These are phyloP conservation scores for Stellera chamaejasme DNA, from an alignment of 345 rosid genomes.

Conservation along the genomic window DNA sequence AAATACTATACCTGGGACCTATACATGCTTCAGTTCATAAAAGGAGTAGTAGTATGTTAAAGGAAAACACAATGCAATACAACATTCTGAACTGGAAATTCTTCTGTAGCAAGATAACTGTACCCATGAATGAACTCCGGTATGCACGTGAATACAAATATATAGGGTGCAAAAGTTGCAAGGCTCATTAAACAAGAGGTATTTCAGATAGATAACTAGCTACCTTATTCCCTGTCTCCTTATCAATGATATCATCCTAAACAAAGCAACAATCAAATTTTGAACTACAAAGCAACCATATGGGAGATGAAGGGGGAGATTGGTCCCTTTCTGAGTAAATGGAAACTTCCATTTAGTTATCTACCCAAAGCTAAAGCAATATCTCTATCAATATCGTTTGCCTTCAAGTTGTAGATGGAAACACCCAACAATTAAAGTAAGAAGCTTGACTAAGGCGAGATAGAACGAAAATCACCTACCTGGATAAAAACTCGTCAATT, in stretches of 20 bases:
- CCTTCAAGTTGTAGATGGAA: too few relatives aligned
- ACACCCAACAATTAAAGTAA: too few relatives aligned
- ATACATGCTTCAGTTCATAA: slow-evolving; percentile 28
- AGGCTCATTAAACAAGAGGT: neutral
- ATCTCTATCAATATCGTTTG: too few relatives aligned
- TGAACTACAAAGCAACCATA: too few relatives aligned
- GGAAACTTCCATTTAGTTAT: too few relatives aligned
- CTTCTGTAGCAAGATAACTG: neutral
- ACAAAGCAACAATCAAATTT: slow-evolving; percentile 10
- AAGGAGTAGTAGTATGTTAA: neutral
- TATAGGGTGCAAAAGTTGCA: neutral
- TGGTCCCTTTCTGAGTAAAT: too few relatives aligned
- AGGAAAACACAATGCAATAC: too few relatives aligned
- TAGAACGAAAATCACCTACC: slow-evolving; percentile 22
- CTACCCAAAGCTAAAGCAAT: too few relatives aligned
- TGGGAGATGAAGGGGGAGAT: too few relatives aligned
- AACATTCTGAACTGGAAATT: too few relatives aligned
- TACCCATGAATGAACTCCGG: neutral
- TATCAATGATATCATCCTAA: slow-evolving; percentile 67
- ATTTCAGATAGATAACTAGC: slow-evolving; percentile 15
- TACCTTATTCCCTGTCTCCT: slow-evolving; percentile 66
- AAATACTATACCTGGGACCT: slow-evolving; percentile 97
- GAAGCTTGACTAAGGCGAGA: neutral
- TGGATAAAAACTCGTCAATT: slow-evolving; percentile 63
- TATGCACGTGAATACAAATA: neutral